Evolutionary conservation across 257 asterid species (phyloP).

Genomic region (Verbena officinalis): DNA sequence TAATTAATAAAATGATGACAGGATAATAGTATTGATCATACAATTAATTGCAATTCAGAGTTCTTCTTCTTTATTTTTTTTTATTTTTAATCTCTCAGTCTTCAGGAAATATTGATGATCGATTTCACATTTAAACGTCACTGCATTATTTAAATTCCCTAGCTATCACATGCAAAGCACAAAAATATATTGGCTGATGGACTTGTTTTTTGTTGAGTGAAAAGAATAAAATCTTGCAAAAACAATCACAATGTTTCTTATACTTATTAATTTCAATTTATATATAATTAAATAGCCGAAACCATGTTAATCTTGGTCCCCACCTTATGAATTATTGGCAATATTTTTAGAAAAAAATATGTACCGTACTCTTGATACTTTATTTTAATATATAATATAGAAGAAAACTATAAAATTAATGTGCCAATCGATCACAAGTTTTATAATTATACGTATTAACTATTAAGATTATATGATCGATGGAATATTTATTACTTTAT

Average conservation of each 20-base stretch:
- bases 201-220: background rate
- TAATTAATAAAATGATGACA: too few species aligned
- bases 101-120: too few species aligned
- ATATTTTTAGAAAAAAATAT: background rate
- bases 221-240: background rate
- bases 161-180: background rate
- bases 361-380: background rate
- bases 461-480: background rate
- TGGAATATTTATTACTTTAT: too few species aligned
- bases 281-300: background rate
- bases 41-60: too few species aligned
- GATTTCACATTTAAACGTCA: too few species aligned
- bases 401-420: background rate
- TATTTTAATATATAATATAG: too few species aligned
- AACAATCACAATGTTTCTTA: background rate
- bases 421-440: background rate
- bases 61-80: too few species aligned
- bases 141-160: background rate
- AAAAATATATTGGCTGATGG: background rate
- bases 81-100: too few species aligned
- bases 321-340: background rate
- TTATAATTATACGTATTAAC: background rate
- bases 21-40: background rate
- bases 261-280: background rate
- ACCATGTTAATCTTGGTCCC: background rate